Percentiles rank a stretch among this genome's conserved stretches.
Evolutionary conservation across 2,329 filamentous ascomycete species (phyloP).

Genomic region (Claviceps pusilla): DNA sequence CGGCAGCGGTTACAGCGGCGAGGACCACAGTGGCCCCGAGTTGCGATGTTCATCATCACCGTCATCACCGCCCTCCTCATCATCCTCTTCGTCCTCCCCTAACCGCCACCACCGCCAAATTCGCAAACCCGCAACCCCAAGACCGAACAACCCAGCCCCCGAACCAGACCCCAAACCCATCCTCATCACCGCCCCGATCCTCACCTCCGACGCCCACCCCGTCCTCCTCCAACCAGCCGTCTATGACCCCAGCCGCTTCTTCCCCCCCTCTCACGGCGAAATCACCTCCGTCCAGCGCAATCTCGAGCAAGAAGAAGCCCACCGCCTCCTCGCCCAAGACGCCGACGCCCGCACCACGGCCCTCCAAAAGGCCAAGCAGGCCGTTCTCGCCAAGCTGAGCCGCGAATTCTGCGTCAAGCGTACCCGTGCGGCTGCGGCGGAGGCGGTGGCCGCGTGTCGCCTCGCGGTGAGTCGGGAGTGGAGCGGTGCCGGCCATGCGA

Average conservation of each 20-base stretch:
- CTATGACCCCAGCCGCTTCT: constrained; percentile 30
- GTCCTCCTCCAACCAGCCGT: constrained; percentile 42
- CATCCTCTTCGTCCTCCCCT: constrained; percentile 7
- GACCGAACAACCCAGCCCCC: constrained; percentile 11
- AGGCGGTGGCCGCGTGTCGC: constrained; percentile 20
- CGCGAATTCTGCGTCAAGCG: constrained; percentile 30
- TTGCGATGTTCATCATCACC: constrained; percentile 4
- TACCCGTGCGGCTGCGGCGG: constrained; percentile 17
- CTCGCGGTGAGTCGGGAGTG: constrained; percentile 17
- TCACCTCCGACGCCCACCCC: constrained; percentile 32
- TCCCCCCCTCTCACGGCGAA: constrained; percentile 22
- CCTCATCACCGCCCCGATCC: constrained; percentile 38
- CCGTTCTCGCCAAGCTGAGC: constrained; percentile 43
- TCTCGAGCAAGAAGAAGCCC: constrained; percentile 39
- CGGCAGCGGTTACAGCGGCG: constrained; percentile 16
- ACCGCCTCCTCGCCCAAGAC: constrained; percentile 42
- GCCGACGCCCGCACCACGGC: constrained; percentile 37
- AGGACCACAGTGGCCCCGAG: constrained; percentile 9
- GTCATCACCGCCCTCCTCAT: neutral
- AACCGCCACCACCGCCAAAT: constrained; percentile 6
- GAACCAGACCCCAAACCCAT: constrained; percentile 17
- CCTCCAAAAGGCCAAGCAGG: constrained; percentile 43
- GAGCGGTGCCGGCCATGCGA: constrained; percentile 4
- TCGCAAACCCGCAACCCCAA: constrained; percentile 12
- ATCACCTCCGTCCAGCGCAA: constrained; percentile 45